A percentile compares a stretch with the other conserved stretches of the same genome.
These are phyloP conservation scores for Pleurotus salmoneostramineus DNA, from an alignment of 768 basidiomycete genomes.

Conservation along the genomic window DNA sequence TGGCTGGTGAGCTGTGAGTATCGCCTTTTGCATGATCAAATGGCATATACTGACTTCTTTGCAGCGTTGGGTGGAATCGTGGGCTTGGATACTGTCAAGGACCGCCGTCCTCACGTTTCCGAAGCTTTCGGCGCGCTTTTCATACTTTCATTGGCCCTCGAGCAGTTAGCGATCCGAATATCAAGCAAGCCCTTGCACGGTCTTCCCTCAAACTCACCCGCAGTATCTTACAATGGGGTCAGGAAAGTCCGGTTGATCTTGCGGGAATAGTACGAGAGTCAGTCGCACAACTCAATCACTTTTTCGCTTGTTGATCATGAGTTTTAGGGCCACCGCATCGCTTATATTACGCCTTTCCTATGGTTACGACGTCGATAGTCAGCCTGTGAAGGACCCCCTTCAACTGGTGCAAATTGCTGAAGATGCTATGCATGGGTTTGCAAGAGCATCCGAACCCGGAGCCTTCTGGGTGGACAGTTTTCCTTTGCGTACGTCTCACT, in stretches of 20 bases:
- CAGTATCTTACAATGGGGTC: background rate
- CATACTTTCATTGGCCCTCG: slow-evolving; percentile 1
- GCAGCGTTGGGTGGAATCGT: slow-evolving; percentile 5
- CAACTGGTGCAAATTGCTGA: slow-evolving; percentile 26
- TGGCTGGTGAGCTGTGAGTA: slow-evolving; percentile 7
- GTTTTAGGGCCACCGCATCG: slow-evolving; percentile 17
- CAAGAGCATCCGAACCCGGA: slow-evolving; percentile 27
- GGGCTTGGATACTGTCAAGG: slow-evolving; percentile 5
- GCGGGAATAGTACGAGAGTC: background rate
- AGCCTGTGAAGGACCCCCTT: slow-evolving; percentile 14
- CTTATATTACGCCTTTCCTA: slow-evolving; percentile 20
- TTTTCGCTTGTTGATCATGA: background rate
- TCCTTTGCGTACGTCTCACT: slow-evolving; percentile 15
- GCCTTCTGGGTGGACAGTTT: slow-evolving; percentile 25
- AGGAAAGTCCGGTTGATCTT: background rate
- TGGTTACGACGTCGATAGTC: slow-evolving; percentile 17
- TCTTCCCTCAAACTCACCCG: background rate
- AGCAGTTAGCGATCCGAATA: background rate
- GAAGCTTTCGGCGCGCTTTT: slow-evolving; percentile 1
- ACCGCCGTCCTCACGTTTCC: slow-evolving; percentile 1
- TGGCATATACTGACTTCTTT: background rate
- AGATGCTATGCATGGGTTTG: slow-evolving; percentile 28
- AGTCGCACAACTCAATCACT: background rate
- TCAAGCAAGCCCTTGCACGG: background rate
- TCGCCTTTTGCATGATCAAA: background rate